A percentile compares a stretch with the other conserved stretches of the same genome.
phyloP scores from a whole-genome alignment of 441 rosid species.

The Mallotus repandus region DNA sequence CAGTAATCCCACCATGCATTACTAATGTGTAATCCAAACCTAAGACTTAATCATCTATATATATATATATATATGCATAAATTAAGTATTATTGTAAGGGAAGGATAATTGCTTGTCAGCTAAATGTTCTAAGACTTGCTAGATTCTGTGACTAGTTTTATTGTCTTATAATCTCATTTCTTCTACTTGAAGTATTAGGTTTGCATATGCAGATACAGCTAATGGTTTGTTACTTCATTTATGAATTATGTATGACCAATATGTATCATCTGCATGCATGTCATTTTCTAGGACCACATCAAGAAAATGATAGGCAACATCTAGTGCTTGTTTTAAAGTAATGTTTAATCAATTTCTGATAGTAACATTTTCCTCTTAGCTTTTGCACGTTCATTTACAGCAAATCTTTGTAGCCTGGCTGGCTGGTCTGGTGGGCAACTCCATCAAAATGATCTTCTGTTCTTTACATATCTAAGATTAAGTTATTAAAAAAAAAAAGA shows the following conservation, averaged over 20 bases:
- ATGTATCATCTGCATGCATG: neutral
- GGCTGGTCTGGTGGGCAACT: no score
- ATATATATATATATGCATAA: neutral
- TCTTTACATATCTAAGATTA: no score
- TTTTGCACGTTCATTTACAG: slow-evolving; percentile 1
- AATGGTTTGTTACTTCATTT: neutral
- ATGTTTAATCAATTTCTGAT: neutral
- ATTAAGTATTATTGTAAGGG: slow-evolving; percentile 12
- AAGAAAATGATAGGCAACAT: slow-evolving; percentile 2
- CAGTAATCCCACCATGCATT: slow-evolving; percentile 10
- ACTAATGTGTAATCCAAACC: slow-evolving; percentile 19
- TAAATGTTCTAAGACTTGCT: slow-evolving; percentile 13
- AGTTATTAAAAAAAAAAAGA: no score
- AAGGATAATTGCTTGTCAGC: slow-evolving; percentile 10
- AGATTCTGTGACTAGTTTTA: slow-evolving; percentile 11
- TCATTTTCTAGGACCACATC: slow-evolving; percentile 7
- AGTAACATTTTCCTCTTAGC: neutral
- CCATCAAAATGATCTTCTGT: no score
- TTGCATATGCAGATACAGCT: neutral
- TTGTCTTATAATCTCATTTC: neutral
- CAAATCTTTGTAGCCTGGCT: neutral
- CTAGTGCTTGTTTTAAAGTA: slow-evolving; percentile 1
- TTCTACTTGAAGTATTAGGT: neutral
- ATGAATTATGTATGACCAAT: neutral
- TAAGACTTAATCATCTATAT: slow-evolving; percentile 22